Base-by-base conservation (phyloP, 306 rosid species). In the Cicer judaicum region DNA sequence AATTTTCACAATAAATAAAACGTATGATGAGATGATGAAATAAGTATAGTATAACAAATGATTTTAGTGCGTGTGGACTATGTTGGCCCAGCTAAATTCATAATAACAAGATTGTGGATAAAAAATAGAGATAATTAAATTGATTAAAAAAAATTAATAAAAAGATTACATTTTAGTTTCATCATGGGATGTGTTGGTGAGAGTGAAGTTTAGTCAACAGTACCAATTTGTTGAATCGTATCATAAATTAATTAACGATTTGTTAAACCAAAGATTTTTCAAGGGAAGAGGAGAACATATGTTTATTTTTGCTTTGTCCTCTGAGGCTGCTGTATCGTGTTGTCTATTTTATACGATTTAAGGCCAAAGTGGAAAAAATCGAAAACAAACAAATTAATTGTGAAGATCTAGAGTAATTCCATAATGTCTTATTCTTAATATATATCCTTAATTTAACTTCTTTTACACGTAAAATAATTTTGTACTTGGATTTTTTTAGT, bases 311-410 rank as follows among this genome's bases (percentile, higher is more conserved):
- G 69, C 60, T 73, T 77, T 60, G 68, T 74, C 61, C 46, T 78
- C 59, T 44, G 50, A 63, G 85, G 77, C 85, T 68, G 82, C 82
- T 76, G 8, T 40, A 12, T 66, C 36, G 62, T 72, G 76, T 29
- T 77, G 82, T 66, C 82, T 54, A 49, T 56, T 71, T 40, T 72
- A 72, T 16, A 59, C 21, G 55, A 61, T 50, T 29, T n/a, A 73
- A 9, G 41, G 48, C 3, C 21, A 60, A 7, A 7, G 74, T 53
- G 47, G 69, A 29, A 67, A 82, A 40, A 48, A 34, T 41, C 38
- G 43, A 46, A 73, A 68, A 78, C 78, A 82, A 78, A 82, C 78
- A 82, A 78, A 73, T 7, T 29, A 29, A 29, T 38, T 50, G 44
- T 5, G 36, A 57, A 64, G 4, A 2, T 24, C 4, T 24, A 24